Percentiles rank a stretch among this genome's conserved stretches.
phyloP scores from a whole-genome alignment of 148 eudicot genomes.

The Salicornia ramosissima region DNA sequence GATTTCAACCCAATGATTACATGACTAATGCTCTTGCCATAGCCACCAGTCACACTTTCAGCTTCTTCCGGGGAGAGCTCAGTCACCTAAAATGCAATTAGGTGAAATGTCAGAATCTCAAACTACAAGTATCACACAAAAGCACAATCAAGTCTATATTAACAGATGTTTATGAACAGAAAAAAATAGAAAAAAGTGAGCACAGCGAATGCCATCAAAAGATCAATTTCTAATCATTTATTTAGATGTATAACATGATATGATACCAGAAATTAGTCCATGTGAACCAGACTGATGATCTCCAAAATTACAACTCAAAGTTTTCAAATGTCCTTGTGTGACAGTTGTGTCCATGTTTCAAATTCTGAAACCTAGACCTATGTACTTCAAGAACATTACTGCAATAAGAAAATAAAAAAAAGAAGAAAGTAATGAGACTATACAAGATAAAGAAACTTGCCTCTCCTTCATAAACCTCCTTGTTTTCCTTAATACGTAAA shows the following conservation, averaged over 20 bases:
- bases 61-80: conserved; percentile 98
- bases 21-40: conserved; percentile 94
- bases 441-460: conserved; percentile 36
- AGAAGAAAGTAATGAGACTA: neutral
- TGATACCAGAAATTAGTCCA: neutral
- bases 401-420: neutral
- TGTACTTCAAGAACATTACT: neutral
- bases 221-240: neutral
- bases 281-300: neutral
- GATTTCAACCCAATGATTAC: conserved; percentile 93
- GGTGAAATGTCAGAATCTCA: neutral
- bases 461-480: conserved; percentile 98
- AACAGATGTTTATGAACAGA: neutral
- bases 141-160: neutral
- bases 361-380: neutral
- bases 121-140: neutral
- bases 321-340: neutral
- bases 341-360: neutral
- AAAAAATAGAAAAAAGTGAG: neutral
- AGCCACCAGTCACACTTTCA: conserved; percentile 95
- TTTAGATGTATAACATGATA: neutral
- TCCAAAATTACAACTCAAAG: neutral
- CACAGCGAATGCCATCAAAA: neutral
- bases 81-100: conserved; percentile 58
- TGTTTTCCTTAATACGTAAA: conserved; percentile 93